Evolutionary conservation across 345 rosid species (phyloP).

Genomic region (Pelargonium nanum): DNA sequence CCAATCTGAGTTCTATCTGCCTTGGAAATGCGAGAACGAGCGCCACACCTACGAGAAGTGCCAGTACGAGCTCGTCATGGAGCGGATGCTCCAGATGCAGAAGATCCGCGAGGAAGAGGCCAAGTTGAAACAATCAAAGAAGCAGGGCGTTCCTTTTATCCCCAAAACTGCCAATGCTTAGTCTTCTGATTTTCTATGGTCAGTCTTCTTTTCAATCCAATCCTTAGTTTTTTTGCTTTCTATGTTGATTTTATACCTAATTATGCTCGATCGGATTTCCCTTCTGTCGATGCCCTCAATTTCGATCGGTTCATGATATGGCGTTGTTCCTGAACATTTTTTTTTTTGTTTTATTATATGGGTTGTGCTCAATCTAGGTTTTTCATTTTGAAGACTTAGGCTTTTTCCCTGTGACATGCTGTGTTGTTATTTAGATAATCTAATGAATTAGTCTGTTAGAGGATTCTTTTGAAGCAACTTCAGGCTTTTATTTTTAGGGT

Average conservation of each 20-base stretch:
- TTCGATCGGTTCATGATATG: neutral
- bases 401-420: too few species aligned
- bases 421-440: neutral
- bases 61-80: conserved; percentile 97
- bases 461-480: neutral
- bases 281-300: neutral
- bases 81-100: conserved; percentile 96
- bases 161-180: conserved; percentile 83
- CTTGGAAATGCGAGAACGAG: conserved; percentile 95
- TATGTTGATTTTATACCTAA: neutral
- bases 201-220: conserved; percentile 2
- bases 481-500: neutral
- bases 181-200: conserved; percentile 24
- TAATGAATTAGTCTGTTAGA: neutral
- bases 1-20: conserved; percentile 84
- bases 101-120: conserved; percentile 85
- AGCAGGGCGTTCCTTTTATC: conserved; percentile 55
- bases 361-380: neutral
- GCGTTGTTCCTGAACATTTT: neutral
- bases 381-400: neutral
- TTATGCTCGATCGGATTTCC: too few species aligned
- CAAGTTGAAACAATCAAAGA: conserved; percentile 37
- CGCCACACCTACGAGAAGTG: conserved; percentile 97
- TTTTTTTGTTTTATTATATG: neutral
- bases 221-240: neutral